phyloP scores from a whole-genome alignment of 2,329 filamentous ascomycete genomes.

The Trichoderma citrinoviride region DNA sequence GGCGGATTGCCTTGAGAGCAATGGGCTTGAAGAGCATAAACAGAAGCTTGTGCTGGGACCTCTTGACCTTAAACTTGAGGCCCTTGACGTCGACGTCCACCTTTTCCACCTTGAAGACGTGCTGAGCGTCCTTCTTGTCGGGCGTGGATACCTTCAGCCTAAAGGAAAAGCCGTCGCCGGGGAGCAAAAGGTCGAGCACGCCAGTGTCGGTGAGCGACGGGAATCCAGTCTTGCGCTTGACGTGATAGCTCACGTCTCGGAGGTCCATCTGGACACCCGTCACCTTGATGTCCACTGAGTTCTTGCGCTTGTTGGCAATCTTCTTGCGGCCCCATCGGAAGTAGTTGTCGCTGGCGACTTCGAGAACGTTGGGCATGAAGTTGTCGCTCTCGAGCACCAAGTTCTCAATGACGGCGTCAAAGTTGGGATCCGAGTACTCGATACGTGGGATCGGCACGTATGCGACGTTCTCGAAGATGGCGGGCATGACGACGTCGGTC shows the following conservation, averaged over 20 bases:
- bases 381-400: conserved; percentile 95
- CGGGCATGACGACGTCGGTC: conserved; percentile 80
- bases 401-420: conserved; percentile 92
- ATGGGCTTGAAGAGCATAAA: conserved; percentile 86
- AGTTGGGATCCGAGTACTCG: conserved; percentile 79
- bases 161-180: conserved; percentile 85
- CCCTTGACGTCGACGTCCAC: conserved; percentile 79
- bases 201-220: conserved; percentile 83
- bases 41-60: conserved; percentile 92
- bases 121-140: conserved; percentile 68
- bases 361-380: conserved; percentile 86
- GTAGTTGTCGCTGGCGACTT: conserved; percentile 89
- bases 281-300: conserved; percentile 78
- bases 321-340: conserved; percentile 93
- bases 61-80: conserved; percentile 83
- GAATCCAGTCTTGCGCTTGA: conserved; percentile 94
- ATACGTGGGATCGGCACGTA: conserved; percentile 94
- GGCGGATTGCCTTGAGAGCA: conserved; percentile 77
- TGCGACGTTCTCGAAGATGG: conserved; percentile 75
- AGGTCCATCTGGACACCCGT: conserved; percentile 92
- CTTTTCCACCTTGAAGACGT: conserved; percentile 94
- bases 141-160: conserved; percentile 84
- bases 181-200: conserved; percentile 83
- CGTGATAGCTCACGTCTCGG: conserved; percentile 85
- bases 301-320: conserved; percentile 74